Percentiles rank a stretch among this genome's conserved stretches.
These are phyloP conservation scores for Trichophyton mentagrophytes DNA, from an alignment of 2,329 filamentous ascomycete genomes.

Conservation along the genomic window DNA sequence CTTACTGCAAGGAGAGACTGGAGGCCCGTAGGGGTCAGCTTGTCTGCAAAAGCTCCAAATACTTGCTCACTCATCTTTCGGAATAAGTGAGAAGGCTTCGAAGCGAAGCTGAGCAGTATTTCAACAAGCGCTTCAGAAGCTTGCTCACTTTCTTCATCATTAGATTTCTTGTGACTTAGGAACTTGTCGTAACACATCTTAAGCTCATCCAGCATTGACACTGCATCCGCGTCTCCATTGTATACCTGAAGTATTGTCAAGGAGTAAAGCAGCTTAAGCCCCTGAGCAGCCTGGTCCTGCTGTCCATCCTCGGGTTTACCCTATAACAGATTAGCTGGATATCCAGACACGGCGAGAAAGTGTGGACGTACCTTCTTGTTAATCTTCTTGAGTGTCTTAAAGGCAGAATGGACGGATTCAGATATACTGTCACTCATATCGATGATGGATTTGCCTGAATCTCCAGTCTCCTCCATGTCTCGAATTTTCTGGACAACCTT, in stretches of 20 bases:
- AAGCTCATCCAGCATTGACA: constrained; percentile 72
- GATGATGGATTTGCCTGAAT: constrained; percentile 34
- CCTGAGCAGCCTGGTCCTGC: constrained; percentile 37
- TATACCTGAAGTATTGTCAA: constrained; percentile 80
- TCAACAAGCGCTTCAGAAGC: constrained; percentile 66
- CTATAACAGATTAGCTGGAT: constrained; percentile 28
- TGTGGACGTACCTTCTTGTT: constrained; percentile 24
- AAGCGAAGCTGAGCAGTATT: constrained; percentile 77
- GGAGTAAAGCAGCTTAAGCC: constrained; percentile 68
- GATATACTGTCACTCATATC: constrained; percentile 35
- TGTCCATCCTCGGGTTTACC: constrained; percentile 42
- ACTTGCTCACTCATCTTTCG: constrained; percentile 78
- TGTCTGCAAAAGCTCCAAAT: constrained; percentile 66
- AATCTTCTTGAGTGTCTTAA: constrained; percentile 28
- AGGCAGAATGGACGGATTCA: constrained; percentile 31
- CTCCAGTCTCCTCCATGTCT: constrained; percentile 24
- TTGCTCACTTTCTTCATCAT: constrained; percentile 38
- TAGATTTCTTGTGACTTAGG: constrained; percentile 38
- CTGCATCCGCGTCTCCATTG: constrained; percentile 74
- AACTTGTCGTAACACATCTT: constrained; percentile 59
- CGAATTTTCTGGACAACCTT: constrained; percentile 30
- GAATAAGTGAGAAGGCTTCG: constrained; percentile 71
- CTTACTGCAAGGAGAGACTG: constrained; percentile 44
- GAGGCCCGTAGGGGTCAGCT: constrained; percentile 61
- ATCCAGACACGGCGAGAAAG: not conserved